phyloP scores from a whole-genome alignment of 148 eudicot genomes.

The Rhododendron simsii region DNA sequence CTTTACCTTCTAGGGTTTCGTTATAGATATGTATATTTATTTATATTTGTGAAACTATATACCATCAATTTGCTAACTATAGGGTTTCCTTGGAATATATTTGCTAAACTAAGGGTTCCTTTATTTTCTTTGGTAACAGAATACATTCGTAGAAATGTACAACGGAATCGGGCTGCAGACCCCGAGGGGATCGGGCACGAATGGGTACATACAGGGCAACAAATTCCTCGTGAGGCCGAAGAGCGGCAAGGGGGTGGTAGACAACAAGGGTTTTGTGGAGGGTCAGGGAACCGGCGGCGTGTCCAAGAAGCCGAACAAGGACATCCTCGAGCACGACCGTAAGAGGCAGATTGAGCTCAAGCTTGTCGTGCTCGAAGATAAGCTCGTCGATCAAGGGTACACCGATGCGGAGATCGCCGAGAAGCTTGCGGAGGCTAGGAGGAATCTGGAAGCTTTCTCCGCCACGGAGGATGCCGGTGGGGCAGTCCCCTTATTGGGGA shows the following conservation, averaged over 20 bases:
- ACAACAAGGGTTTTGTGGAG: slow-evolving; percentile 42
- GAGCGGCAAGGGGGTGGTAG: slow-evolving; percentile 35
- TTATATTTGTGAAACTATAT: background rate
- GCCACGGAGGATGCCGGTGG: slow-evolving; percentile 31
- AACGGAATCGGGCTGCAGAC: slow-evolving; percentile 93
- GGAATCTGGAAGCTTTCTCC: slow-evolving; percentile 54
- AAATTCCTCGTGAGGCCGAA: slow-evolving; percentile 61
- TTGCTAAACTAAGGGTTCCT: background rate
- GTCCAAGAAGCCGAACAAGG: slow-evolving; percentile 58
- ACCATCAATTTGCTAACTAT: background rate
- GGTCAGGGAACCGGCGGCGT: slow-evolving; percentile 77
- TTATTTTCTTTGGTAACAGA: background rate
- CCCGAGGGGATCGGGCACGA: slow-evolving; percentile 88
- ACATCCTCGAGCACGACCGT: slow-evolving; percentile 89
- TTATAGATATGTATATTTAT: no score
- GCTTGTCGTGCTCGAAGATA: slow-evolving; percentile 71
- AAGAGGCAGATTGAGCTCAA: slow-evolving; percentile 92
- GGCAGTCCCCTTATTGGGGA: slow-evolving; percentile 19
- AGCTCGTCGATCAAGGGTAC: slow-evolving; percentile 71
- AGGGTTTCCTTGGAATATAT: background rate
- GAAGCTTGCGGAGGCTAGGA: slow-evolving; percentile 56
- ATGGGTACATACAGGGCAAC: slow-evolving; percentile 83
- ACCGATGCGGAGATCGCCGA: slow-evolving; percentile 66
- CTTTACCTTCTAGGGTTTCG: background rate
- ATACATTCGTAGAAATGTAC: slow-evolving; percentile 42